Percentiles rank a stretch among this genome's conserved stretches.
Conservation (phyloP, 1,284 basidiomycete genomes). For the Rhodotorula sp. region DNA sequence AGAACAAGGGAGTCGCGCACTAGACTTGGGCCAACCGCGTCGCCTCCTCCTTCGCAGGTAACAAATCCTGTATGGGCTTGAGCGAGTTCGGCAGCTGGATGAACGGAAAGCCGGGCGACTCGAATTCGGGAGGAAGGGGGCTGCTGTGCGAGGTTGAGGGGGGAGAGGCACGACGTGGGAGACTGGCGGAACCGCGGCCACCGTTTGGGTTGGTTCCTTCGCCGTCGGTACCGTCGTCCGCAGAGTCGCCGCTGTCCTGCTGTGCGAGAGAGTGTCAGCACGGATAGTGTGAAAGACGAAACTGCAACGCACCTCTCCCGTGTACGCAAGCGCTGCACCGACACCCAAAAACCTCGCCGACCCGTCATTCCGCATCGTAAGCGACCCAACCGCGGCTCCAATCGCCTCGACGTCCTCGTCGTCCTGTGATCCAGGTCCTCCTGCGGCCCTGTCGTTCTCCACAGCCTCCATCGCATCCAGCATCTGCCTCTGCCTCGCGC, state of each 20-base stretch:
- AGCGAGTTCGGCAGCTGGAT: background rate
- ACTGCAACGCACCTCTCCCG: background rate
- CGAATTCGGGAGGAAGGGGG: background rate
- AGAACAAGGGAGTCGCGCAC: background rate
- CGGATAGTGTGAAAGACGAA: background rate
- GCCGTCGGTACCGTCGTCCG: background rate
- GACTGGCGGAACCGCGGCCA: background rate
- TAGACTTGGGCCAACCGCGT: background rate
- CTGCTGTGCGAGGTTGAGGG: too few species aligned
- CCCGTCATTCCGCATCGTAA: slow-evolving; percentile 17
- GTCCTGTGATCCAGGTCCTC: background rate
- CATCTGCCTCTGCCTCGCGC: background rate
- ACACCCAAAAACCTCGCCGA: slow-evolving; percentile 10
- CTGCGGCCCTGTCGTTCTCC: background rate
- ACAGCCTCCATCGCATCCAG: background rate
- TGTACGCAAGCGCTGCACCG: slow-evolving; percentile 10
- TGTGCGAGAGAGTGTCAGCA: background rate
- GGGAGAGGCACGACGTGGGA: background rate
- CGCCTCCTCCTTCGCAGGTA: background rate
- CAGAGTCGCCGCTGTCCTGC: background rate
- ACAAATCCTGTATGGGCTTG: slow-evolving; percentile 5
- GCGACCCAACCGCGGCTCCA: slow-evolving; percentile 7
- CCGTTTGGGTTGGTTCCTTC: background rate
- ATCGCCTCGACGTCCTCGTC: background rate
- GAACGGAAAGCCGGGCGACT: background rate